Percentiles rank a stretch among this genome's conserved stretches.
Evolutionary conservation across 495 filamentous ascomycete genomes (phyloP).

Genomic region (Chlorociboria aeruginascens): DNA sequence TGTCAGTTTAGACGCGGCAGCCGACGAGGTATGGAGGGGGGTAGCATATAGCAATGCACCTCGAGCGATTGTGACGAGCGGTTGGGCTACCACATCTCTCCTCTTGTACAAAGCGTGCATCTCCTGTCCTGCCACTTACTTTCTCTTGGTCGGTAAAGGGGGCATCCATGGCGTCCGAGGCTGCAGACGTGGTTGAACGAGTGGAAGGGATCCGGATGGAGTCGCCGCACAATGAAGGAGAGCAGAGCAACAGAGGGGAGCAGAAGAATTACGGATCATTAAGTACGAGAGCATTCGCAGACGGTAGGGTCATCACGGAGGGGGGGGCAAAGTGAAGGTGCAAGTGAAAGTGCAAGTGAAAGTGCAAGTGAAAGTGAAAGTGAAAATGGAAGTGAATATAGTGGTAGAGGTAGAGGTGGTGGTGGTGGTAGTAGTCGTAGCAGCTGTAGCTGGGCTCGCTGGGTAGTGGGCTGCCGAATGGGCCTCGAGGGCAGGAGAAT

Average conservation of each 20-base stretch:
- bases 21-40: constrained; percentile 1
- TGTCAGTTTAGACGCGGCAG: constrained; percentile 18
- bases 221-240: not conserved
- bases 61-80: constrained; percentile 2
- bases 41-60: constrained; percentile 5
- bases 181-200: not conserved
- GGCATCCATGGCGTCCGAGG: constrained; percentile 4
- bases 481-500: not conserved
- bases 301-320: not conserved
- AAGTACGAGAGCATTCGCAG: constrained; percentile 15
- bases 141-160: constrained; percentile 16
- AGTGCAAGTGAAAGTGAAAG: too few species aligned
- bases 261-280: constrained; percentile 17
- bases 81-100: not conserved
- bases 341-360: too few species aligned
- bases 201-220: constrained; percentile 1
- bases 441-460: constrained; percentile 1
- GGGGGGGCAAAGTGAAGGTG: too few species aligned
- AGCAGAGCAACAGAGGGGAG: not conserved
- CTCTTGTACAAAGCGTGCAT: not conserved
- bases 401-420: too few species aligned
- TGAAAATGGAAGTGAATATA: too few species aligned
- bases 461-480: constrained; percentile 6
- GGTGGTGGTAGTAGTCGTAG: too few species aligned
- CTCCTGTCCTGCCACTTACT: constrained; percentile 10